Evolutionary conservation across 805 yeast species (phyloP).

Genomic region (Wickerhamomyces bisporus): DNA sequence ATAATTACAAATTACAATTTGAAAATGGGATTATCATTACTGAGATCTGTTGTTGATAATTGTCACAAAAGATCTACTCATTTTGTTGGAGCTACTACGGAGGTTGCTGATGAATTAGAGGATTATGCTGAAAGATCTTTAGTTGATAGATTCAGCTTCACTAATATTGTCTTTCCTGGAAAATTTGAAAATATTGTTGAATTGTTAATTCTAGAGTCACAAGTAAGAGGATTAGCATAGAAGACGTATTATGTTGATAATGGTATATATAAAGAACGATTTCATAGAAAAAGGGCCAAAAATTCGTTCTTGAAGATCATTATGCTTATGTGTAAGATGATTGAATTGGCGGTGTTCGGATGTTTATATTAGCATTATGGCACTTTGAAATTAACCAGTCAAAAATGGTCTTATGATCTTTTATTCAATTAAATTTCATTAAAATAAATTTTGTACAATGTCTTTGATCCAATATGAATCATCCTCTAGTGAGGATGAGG

Average conservation of each 20-base stretch:
- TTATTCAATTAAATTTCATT: too few relatives aligned
- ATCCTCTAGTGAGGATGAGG: conserved; percentile 9
- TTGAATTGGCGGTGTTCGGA: not conserved
- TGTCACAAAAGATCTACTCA: conserved; percentile 22
- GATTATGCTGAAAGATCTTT: conserved; percentile 35
- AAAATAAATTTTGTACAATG: conserved; percentile 2
- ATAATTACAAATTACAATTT: conserved; percentile 23
- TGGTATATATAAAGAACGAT: conserved; percentile 5
- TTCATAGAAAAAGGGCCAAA: conserved; percentile 18
- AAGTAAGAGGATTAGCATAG: conserved; percentile 27
- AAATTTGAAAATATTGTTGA: conserved; percentile 36
- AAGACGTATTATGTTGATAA: conserved; percentile 5
- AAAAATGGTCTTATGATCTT: too few relatives aligned
- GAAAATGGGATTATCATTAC: conserved; percentile 6
- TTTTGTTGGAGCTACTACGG: conserved; percentile 29
- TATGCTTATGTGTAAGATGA: too few relatives aligned
- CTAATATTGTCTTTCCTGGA: conserved; percentile 36
- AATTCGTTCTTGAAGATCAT: too few relatives aligned
- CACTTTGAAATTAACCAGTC: too few relatives aligned
- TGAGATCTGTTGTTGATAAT: conserved; percentile 21
- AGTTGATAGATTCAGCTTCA: conserved; percentile 40
- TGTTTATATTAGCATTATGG: not conserved
- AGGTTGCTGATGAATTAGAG: conserved; percentile 36
- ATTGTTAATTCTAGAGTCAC: conserved; percentile 31
- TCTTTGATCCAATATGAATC: conserved; percentile 14